Base-by-base conservation (phyloP, 1,284 basidiomycete genomes). In the Cutaneotrichosporon spelunceum region DNA sequence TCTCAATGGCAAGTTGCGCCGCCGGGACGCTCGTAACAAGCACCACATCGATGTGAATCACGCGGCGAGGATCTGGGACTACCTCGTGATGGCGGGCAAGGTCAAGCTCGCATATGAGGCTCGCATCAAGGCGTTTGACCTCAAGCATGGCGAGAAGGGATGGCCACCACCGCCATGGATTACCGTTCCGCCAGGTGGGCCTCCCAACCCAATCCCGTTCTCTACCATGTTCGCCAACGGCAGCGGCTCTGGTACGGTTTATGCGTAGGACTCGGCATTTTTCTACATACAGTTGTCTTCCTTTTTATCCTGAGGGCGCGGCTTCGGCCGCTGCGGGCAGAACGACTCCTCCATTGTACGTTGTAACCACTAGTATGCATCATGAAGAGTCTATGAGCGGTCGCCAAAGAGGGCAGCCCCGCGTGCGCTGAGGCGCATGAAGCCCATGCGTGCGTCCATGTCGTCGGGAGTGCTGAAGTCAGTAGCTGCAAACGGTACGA, bases 11-110 rank as follows among this genome's bases (percentile, higher is more conserved):
- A 88, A 89, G 76, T 82, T 95, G 29, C 87, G 89, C 55, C 83
- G 90, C 23, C 83, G 91, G 59, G 91, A 94, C 77, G 91, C 91
- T 19, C 84, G 90, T 52, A 75, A 92, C 75, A 82, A 93, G 66
- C 87, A 93, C 73, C 92, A 91, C 78, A 91, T 93, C 67, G 91
- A 94, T 76, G 90, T 91, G 62, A 92, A 92, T 78, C 93, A 94
- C 79, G 91, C 90, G 5, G 88, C 87, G 74, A 82, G 88, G 30
- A 89, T 94, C 48, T 93, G 91, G 88, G 91, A 93, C 73, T 92
- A 91, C 73, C 81, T 93, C 48, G 77, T 77, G 11, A 68, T 70
- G n/a, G 66, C 65, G 27, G 78, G 78, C 21, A 72, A 78, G 59
- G 65, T 80, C 52, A 65, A 67, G 27, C 63, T 78, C 54, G 66